These are phyloP conservation scores for Leishmania lainsoni DNA, from an alignment of 208 protist genomes.

Conservation along the genomic window DNA sequence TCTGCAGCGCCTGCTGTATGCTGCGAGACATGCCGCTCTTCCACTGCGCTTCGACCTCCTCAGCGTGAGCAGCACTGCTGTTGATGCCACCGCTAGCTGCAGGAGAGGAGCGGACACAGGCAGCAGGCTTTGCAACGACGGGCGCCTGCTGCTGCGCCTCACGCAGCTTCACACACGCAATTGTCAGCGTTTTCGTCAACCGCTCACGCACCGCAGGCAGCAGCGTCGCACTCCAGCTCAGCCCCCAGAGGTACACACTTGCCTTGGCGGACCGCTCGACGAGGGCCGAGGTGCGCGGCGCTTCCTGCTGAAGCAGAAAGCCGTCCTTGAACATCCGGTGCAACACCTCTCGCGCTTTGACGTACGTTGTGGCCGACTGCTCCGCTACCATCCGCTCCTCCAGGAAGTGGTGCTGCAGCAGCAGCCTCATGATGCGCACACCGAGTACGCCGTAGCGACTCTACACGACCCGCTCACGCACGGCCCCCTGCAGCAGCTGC, in stretches of 20 bases:
- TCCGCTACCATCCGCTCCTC: constrained; percentile 83
- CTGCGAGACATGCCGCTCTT: constrained; percentile 13
- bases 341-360: constrained; percentile 64
- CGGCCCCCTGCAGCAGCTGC: constrained; percentile 45
- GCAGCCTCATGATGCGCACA: constrained; percentile 78
- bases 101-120: background rate
- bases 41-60: constrained; percentile 20
- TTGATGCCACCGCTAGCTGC: background rate
- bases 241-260: constrained; percentile 71
- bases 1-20: constrained; percentile 22
- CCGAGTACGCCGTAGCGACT: constrained; percentile 78
- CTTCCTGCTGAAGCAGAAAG: constrained; percentile 68
- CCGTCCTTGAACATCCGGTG: constrained; percentile 82
- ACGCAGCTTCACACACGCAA: constrained; percentile 39
- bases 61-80: background rate
- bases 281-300: constrained; percentile 46
- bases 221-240: constrained; percentile 36
- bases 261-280: constrained; percentile 62
- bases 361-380: constrained; percentile 72
- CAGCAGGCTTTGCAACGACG: background rate
- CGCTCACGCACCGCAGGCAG: constrained; percentile 52
- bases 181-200: constrained; percentile 49
- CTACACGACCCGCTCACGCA: constrained; percentile 75
- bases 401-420: constrained; percentile 68
- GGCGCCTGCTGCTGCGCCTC: constrained; percentile 25